Conservation (phyloP, 2,329 filamentous ascomycete species). For the Pseudogymnoascus sp. region DNA sequence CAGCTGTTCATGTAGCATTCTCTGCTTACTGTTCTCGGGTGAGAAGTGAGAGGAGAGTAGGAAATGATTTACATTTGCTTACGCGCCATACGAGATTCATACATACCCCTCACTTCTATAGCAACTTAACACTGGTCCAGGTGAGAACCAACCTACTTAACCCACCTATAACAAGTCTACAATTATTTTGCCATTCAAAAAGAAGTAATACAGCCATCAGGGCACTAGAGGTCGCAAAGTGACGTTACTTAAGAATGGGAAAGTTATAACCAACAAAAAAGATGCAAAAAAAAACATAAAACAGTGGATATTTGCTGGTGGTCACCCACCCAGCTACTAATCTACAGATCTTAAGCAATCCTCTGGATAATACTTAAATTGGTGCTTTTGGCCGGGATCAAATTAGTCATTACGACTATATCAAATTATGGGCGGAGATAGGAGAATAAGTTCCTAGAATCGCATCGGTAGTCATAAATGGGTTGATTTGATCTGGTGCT, state of each 20-base stretch:
- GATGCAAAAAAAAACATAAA: not conserved
- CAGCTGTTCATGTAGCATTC: not conserved
- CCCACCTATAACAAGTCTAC: not conserved
- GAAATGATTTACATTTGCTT: not conserved
- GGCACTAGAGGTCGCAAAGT: not conserved
- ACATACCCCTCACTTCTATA: not conserved
- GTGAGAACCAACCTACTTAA: not conserved
- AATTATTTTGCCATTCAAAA: not conserved
- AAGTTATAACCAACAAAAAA: not conserved
- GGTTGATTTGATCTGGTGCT: too few relatives aligned
- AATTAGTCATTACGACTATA: too few relatives aligned
- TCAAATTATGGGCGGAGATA: too few relatives aligned
- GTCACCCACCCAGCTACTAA: not conserved
- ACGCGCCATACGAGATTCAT: not conserved
- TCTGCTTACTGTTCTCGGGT: not conserved
- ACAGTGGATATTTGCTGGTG: not conserved
- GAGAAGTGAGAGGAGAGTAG: not conserved
- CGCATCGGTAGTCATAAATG: too few relatives aligned
- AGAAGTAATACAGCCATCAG: not conserved
- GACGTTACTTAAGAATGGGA: not conserved
- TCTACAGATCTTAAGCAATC: conserved; percentile 17
- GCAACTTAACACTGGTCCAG: not conserved
- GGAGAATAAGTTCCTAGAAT: too few relatives aligned
- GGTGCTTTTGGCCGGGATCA: too few relatives aligned
- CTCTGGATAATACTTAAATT: too few relatives aligned